Base-by-base conservation (phyloP, 306 rosid species). In the Vigna unguiculata region DNA sequence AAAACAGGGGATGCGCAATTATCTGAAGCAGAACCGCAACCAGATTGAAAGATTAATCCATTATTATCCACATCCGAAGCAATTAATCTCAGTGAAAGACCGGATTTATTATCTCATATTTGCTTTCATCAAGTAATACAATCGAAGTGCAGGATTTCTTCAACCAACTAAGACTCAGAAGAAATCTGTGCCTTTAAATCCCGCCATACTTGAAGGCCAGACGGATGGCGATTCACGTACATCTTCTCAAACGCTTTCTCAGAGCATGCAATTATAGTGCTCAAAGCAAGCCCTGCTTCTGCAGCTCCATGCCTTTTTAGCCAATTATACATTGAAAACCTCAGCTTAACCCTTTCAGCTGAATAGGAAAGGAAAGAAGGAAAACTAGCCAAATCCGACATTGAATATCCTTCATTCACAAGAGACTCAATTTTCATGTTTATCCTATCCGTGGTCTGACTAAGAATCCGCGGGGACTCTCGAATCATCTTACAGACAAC, bases 281-380 rank as follows among this genome's bases (percentile, higher is more conserved):
- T 86, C 87, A 93, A 76, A 67, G 90, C 83, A 76, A 85, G 81
- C 34, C 41, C 71, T 2, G 79, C 69, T 19, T 64, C 81, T 6
- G 62, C 85, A 22, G 22, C 59, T 70, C 90, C 90, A 51, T 86
- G 86, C 12, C 71, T 86, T 78, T 59, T 72, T 64, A 93, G 95
- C 98, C 98, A 91, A 54, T 85, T 83, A 74, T 87, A 91, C 91
- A 93, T 83, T 21, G 85, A 71, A 49, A 86, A 58, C 80, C 96
- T 87, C 64, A 82, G 88, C 78, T 87, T 83, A 62, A 90, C 90
- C 83, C 96, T 87, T 41, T 47, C 19, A 59, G 55, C 22, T 7
- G 81, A 76, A 68, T 82, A 93, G 60, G 75, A 41, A 72, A 91
- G 93, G 86, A 54, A 86, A 17, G 91, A 74, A 20, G 98, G 96